These are phyloP conservation scores for Bondarzewia mesenterica DNA, from an alignment of 1,284 basidiomycete species.

Conservation along the genomic window DNA sequence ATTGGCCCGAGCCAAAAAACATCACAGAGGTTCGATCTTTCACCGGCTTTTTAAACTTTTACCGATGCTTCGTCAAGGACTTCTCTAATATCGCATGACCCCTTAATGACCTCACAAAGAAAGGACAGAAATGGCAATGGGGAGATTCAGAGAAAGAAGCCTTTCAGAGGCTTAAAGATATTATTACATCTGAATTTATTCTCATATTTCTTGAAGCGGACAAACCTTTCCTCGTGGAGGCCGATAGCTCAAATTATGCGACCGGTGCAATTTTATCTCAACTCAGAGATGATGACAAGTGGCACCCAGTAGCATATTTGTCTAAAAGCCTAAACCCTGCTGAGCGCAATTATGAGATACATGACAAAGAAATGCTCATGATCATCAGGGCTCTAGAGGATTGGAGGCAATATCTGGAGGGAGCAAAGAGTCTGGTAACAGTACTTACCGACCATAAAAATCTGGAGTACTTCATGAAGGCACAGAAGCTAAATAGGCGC, in stretches of 20 bases:
- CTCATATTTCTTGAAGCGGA: not conserved
- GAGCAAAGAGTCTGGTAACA: too few species aligned
- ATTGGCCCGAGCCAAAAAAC: not conserved
- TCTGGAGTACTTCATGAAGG: constrained; percentile 18
- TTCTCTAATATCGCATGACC: not conserved
- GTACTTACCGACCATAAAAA: constrained; percentile 19
- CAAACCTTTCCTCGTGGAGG: not conserved
- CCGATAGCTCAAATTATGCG: not conserved
- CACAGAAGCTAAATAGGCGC: constrained; percentile 13
- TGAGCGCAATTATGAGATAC: constrained; percentile 22
- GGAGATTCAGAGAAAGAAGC: not conserved
- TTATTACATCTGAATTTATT: not conserved
- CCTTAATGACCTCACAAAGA: not conserved
- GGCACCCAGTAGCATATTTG: not conserved
- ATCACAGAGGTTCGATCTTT: not conserved
- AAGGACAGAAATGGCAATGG: not conserved
- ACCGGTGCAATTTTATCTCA: not conserved
- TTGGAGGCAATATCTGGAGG: constrained; percentile 19
- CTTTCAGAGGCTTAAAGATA: not conserved
- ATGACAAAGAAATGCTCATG: constrained; percentile 29
- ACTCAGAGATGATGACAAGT: not conserved
- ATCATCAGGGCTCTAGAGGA: constrained; percentile 13
- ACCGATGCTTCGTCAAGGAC: not conserved
- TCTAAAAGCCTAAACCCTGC: not conserved
- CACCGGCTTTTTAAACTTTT: not conserved